Base-by-base conservation (phyloP, 2,329 filamentous ascomycete genomes). In the Trichoderma brevicompactum region DNA sequence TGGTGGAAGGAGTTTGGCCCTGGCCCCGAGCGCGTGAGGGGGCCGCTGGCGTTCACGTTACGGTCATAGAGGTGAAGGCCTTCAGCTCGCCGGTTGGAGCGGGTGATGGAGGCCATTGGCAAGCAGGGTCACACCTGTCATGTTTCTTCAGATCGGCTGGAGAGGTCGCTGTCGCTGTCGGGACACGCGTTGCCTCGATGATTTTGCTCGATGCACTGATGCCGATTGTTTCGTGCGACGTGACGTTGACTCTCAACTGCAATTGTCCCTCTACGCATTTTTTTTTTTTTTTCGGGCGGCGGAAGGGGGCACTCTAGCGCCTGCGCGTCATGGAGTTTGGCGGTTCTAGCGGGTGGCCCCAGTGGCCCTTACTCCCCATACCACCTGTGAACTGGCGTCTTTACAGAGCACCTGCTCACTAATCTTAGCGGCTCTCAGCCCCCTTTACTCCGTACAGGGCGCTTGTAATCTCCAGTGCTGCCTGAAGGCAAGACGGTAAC, bases 71-170 rank as follows among this genome's bases (percentile, higher is more conserved):
- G 74, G 68, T 77, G 75, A 72, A 79, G 78, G 72, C 77, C 80
- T 73, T 83, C 81, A 79, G 78, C 77, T 78, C 81, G 80, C 76
- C 80, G 76, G 71, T 77, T 79, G 73, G 82, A 82, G 77, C 82
- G 81, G 73, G 81, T 82, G 76, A 80, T 75, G 72, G 82, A 83
- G 72, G 82, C 81, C 81, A 84, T 84, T 77, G 79, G 75, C 72
- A 74, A 70, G 70, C 67, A 71, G 69, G 67, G 65, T 70, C 69
- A 72, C 72, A 72, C 74, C 75, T 74, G 73, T 76, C 77, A 79
- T 79, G 72, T 73, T 79, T 74, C 72, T 73, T 59, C 40, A 52
- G 60, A 12, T 43, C 46, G 43, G 52, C 56, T 55, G 40, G 40
- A 34, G 61, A 67, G 48, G 65, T 52, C 65, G 65, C 61, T 53